Percentiles rank a stretch among this genome's conserved stretches.
Conservation (phyloP, 2,329 filamentous ascomycete genomes). For the Colletotrichum tofieldiae region DNA sequence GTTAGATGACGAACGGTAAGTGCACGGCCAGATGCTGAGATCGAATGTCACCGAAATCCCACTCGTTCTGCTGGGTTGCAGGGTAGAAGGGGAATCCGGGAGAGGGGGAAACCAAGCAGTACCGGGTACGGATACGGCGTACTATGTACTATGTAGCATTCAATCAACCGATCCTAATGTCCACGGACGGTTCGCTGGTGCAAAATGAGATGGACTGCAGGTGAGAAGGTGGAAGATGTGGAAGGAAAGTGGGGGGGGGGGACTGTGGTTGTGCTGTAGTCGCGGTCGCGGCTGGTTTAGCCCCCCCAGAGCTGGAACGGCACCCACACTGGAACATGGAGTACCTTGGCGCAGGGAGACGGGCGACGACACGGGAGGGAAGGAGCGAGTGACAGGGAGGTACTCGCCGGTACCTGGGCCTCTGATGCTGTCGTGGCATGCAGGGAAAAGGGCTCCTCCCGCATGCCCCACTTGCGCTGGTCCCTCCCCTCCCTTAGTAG, state of each 20-base stretch:
- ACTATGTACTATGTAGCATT: background rate
- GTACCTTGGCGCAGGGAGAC: slow-evolving; percentile 33
- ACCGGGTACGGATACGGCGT: background rate
- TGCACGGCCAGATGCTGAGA: slow-evolving; percentile 3
- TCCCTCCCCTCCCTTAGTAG: background rate
- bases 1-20: slow-evolving; percentile 20
- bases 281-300: background rate
- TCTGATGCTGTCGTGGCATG: slow-evolving; percentile 10
- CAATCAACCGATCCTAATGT: slow-evolving; percentile 23
- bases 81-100: slow-evolving; percentile 8
- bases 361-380: background rate
- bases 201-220: slow-evolving; percentile 7
- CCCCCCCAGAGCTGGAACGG: slow-evolving; percentile 15
- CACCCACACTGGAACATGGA: slow-evolving; percentile 9
- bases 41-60: slow-evolving; percentile 22
- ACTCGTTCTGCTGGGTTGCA: slow-evolving; percentile 7
- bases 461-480: slow-evolving; percentile 18
- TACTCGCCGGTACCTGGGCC: background rate
- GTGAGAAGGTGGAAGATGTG: slow-evolving; percentile 17
- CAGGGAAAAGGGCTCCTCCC: slow-evolving; percentile 32
- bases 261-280: background rate
- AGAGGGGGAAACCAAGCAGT: slow-evolving; percentile 6
- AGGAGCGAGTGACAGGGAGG: slow-evolving; percentile 2
- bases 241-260: slow-evolving; percentile 6
- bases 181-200: background rate